phyloP scores from a whole-genome alignment of 768 basidiomycete genomes.

The Coprinopsis sp. region DNA sequence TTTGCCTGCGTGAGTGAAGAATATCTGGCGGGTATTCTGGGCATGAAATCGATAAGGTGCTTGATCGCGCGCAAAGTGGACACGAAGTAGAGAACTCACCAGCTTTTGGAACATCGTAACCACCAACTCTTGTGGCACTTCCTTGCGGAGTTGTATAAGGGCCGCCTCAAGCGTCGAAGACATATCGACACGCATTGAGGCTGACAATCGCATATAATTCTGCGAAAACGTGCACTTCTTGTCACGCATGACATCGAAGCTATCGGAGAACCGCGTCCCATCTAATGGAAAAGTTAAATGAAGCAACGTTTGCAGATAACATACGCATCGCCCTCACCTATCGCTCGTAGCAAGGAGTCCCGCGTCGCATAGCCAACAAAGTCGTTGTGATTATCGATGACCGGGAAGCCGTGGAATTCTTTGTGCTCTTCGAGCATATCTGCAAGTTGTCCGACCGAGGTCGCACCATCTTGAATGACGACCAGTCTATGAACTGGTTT shows the following conservation, averaged over 20 bases:
- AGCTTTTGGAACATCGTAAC: conserved; percentile 74
- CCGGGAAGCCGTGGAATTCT: conserved; percentile 61
- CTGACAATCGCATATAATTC: conserved; percentile 22
- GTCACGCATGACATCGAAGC: conserved; percentile 19
- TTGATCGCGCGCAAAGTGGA: background rate
- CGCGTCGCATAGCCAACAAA: conserved; percentile 61
- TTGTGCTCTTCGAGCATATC: conserved; percentile 35
- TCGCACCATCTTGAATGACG: conserved; percentile 46
- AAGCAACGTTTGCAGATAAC: background rate
- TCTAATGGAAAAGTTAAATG: background rate
- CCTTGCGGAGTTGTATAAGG: conserved; percentile 59
- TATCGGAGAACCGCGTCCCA: conserved; percentile 19
- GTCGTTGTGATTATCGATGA: conserved; percentile 42
- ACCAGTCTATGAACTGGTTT: conserved; percentile 45
- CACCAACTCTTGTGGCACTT: conserved; percentile 66
- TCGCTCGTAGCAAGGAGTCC: conserved; percentile 40
- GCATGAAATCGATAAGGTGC: background rate
- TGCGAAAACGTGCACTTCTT: conserved; percentile 42
- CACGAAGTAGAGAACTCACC: conserved; percentile 29
- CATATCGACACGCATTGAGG: conserved; percentile 31
- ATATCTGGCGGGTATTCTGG: conserved; percentile 63
- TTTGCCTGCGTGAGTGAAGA: conserved; percentile 58
- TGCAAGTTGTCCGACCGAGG: conserved; percentile 49
- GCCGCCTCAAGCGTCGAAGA: conserved; percentile 42
- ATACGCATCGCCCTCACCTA: conserved; percentile 27